Evolutionary conservation across 345 rosid genomes (phyloP).

Genomic region (Salix suchowensis): DNA sequence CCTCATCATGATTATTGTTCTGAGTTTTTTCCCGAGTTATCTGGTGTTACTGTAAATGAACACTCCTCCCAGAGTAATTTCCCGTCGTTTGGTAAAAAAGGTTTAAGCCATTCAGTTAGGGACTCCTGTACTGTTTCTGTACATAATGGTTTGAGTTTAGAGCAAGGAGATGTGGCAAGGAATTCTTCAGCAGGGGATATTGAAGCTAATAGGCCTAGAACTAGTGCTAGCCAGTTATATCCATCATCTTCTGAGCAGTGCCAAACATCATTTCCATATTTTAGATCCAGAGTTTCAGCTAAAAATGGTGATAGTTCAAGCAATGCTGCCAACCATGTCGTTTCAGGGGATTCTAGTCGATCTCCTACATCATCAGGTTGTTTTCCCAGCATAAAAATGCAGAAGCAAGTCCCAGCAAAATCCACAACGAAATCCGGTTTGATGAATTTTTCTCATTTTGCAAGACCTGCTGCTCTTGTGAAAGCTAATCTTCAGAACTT

Average conservation of each 20-base stretch:
- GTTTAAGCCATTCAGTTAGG: conserved; percentile 22
- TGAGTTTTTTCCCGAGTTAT: conserved; percentile 53
- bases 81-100: conserved; percentile 33
- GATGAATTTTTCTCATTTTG: conserved; percentile 60
- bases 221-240: conserved; percentile 25
- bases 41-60: conserved; percentile 50
- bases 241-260: conserved; percentile 30
- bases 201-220: conserved; percentile 20
- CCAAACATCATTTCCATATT: conserved; percentile 35
- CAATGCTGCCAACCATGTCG: conserved; percentile 13
- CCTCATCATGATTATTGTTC: conserved; percentile 45
- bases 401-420: conserved; percentile 36
- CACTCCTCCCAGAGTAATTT: conserved; percentile 35
- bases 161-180: conserved; percentile 22
- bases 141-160: conserved; percentile 18
- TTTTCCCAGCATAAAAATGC: conserved; percentile 32
- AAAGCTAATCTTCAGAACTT: conserved; percentile 39
- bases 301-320: conserved; percentile 20
- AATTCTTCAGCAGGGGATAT: conserved; percentile 19
- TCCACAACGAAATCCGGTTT: conserved; percentile 35
- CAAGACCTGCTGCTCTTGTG: conserved; percentile 47
- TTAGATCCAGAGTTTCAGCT: conserved; percentile 37
- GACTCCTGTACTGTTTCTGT: conserved; percentile 22
- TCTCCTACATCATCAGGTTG: conserved; percentile 13
- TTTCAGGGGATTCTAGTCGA: conserved; percentile 20